phyloP scores from a whole-genome alignment of 2,329 filamentous ascomycete species.

The Talaromyces verruculosus region DNA sequence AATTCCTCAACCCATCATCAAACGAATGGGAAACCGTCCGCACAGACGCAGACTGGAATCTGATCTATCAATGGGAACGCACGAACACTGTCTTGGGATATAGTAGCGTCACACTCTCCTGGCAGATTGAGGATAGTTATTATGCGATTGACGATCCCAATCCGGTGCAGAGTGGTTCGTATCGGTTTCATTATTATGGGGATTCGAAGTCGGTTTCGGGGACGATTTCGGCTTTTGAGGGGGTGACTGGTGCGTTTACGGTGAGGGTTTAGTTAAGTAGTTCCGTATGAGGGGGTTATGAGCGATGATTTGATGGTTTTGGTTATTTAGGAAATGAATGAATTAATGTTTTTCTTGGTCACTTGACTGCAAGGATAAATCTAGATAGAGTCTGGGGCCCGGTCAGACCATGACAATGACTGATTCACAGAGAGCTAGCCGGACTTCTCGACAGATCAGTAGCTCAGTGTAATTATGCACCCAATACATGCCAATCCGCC shows the following conservation, averaged over 20 bases:
- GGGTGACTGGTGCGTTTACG: constrained; percentile 55
- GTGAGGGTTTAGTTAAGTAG: constrained; percentile 26
- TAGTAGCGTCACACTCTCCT: constrained; percentile 75
- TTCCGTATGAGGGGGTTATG: neutral
- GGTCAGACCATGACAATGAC: neutral
- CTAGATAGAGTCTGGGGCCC: neutral
- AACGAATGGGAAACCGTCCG: constrained; percentile 65
- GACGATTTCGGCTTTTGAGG: constrained; percentile 66
- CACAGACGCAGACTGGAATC: constrained; percentile 77
- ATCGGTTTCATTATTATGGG: constrained; percentile 79
- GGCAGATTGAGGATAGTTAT: constrained; percentile 69
- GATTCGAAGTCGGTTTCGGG: constrained; percentile 70
- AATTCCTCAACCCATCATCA: constrained; percentile 54
- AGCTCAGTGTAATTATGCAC: neutral
- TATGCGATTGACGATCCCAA: constrained; percentile 40
- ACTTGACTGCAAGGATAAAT: neutral
- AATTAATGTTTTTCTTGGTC: neutral
- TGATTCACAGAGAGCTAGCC: neutral
- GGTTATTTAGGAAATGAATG: neutral
- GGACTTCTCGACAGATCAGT: neutral
- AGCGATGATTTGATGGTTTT: neutral
- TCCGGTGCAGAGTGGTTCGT: constrained; percentile 58
- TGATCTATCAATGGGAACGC: constrained; percentile 78
- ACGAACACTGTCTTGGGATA: constrained; percentile 68
- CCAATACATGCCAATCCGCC: no score